Conservation (phyloP, 1,139 yeast genomes). For the Eremothecium sinecaudum region DNA sequence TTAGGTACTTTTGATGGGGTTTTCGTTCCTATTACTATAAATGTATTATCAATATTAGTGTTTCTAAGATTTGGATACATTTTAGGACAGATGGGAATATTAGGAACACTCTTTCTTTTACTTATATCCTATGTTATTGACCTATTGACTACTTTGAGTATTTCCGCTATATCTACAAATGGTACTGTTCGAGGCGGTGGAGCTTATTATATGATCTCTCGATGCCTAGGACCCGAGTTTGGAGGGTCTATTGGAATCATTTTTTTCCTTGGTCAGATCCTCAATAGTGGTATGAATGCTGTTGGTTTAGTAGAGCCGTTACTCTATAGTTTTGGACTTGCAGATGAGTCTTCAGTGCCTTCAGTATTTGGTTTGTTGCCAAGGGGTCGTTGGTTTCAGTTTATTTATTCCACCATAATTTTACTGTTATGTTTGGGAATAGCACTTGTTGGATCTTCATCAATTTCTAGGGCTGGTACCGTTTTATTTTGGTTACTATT, state of each 20-base stretch:
- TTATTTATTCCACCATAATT: conserved; percentile 55
- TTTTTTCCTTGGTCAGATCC: conserved; percentile 66
- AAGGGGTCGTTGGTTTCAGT: conserved; percentile 46
- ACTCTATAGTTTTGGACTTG: conserved; percentile 47
- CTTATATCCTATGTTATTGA: conserved; percentile 57
- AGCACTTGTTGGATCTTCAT: conserved; percentile 71
- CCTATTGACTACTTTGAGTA: conserved; percentile 58
- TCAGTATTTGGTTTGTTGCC: conserved; percentile 46
- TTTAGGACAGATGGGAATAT: conserved; percentile 66
- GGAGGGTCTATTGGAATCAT: conserved; percentile 78
- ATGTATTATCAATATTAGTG: conserved; percentile 73
- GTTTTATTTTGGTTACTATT: conserved; percentile 60
- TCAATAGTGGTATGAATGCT: conserved; percentile 67
- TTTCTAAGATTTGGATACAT: conserved; percentile 72
- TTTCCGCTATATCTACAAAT: conserved; percentile 72
- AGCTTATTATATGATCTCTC: conserved; percentile 71
- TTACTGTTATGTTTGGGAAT: conserved; percentile 65
- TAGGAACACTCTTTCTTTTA: conserved; percentile 51
- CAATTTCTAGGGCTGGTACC: conserved; percentile 79
- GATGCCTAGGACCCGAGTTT: conserved; percentile 74
- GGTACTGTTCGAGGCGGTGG: conserved; percentile 83
- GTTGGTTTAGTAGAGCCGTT: conserved; percentile 74
- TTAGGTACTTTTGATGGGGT: conserved; percentile 72
- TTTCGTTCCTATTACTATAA: conserved; percentile 64
- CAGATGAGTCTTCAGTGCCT: conserved; percentile 37